These are phyloP conservation scores for Ophiostoma ulmi DNA, from an alignment of 2,329 filamentous ascomycete species.

Conservation along the genomic window DNA sequence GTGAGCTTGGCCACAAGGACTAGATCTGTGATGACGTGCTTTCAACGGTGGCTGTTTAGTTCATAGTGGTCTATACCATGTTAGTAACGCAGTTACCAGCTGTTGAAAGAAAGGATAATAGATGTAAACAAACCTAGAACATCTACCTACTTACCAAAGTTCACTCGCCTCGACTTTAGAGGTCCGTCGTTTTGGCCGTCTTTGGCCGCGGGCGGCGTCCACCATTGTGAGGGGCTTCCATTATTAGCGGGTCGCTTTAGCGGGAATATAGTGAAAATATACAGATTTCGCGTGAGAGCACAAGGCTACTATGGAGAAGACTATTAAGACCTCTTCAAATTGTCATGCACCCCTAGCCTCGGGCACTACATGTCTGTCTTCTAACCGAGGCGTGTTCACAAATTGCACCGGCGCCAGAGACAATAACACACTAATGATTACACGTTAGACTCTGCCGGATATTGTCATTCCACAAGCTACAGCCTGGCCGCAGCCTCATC, in stretches of 20 bases:
- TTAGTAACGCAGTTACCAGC: not conserved
- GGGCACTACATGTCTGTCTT: not conserved
- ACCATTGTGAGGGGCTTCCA: not conserved
- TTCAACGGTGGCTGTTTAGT: not conserved
- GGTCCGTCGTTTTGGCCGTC: not conserved
- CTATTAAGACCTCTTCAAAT: not conserved
- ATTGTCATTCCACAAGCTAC: not conserved
- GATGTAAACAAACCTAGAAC: not conserved
- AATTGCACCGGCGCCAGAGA: not conserved
- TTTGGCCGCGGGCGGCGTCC: not conserved
- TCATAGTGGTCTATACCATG: not conserved
- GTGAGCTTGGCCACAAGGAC: not conserved
- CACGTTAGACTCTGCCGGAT: not conserved
- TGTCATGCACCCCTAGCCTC: not conserved
- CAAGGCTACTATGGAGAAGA: not conserved
- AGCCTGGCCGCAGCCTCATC: not conserved
- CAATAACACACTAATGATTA: not conserved
- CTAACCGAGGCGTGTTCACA: conserved; percentile 1
- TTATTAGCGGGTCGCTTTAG: not conserved
- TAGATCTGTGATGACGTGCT: not conserved
- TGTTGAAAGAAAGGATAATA: not conserved
- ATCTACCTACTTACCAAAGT: not conserved
- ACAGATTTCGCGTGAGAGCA: not conserved
- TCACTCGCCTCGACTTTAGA: not conserved
- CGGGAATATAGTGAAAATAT: not conserved